Base-by-base conservation (phyloP, 495 filamentous ascomycete genomes). In the Annulohypoxylon moriforme region DNA sequence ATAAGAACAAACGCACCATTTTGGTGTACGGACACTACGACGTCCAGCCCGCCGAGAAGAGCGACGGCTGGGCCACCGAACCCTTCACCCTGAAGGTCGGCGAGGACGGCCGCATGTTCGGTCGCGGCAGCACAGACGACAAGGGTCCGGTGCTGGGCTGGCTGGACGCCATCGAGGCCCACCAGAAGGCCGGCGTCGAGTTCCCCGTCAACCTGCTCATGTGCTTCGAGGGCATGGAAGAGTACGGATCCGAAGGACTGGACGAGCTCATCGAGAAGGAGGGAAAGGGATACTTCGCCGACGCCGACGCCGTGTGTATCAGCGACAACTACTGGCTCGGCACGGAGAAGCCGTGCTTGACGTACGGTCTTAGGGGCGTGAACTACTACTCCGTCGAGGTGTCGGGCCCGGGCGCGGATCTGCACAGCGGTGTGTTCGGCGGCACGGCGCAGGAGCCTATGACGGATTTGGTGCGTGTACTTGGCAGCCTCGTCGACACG, bases 221-320 rank as follows among this genome's bases (percentile, higher is more conserved):
- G 94, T 99, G 96, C 85, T 99, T 99, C 76, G 96, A 99, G 82
- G 96, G 96, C 44, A 99, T 99, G 96, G 96, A 99, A 83, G 96
- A 99, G 83, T 97, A 97, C 79, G 96, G 96, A 42, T 97, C 93
- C 0, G 96, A 98, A 75, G 96, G 96, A 40, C 87, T 99, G 42
- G 95, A 99, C 68, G 95, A 97, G 46, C 91, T 98, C 68, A 97
- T 99, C 80, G 85, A 91, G 68, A 89, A 86, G 16, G 96, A 99
- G 82, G 91, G 88, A 71, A 93, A 94, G 83, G 89, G 90, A 60
- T 98, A 88, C 85, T 99, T 99, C 83, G 92, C 92, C 71, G 95
- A 97, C 71, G 89, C 93, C 4, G 96, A 99, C 68, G 96, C 94
- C 4, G 94, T 97, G 18, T 98, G 96, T 85, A 99, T 99, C 75